These are phyloP conservation scores for Fragilariopsis cylindrus DNA, from an alignment of 108 stramenopile genomes.

Conservation along the genomic window DNA sequence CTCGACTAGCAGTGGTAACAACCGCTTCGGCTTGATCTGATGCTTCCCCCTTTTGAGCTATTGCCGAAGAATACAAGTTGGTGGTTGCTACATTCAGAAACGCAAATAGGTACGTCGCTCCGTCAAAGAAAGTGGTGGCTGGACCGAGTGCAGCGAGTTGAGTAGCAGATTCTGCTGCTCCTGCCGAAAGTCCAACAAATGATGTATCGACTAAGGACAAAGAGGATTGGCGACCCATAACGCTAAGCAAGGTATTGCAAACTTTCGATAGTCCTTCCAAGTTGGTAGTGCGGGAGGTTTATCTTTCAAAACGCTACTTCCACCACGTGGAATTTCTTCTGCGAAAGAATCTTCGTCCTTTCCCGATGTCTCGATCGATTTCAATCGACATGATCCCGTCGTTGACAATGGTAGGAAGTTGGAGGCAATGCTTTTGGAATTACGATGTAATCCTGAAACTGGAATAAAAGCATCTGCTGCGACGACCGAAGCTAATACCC, in stretches of 20 bases:
- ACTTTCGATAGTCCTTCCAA: conserved; percentile 50
- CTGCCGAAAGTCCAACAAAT: conserved; percentile 75
- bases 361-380: neutral
- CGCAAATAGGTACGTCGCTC: conserved; percentile 82
- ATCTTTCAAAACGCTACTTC: neutral
- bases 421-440: neutral
- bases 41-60: conserved; percentile 48
- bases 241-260: conserved; percentile 80
- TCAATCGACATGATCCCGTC: neutral
- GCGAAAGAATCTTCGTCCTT: neutral
- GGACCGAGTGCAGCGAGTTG: conserved; percentile 57
- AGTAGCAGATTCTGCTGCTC: conserved; percentile 40
- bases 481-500: conserved; percentile 5
- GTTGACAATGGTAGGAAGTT: neutral
- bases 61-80: conserved; percentile 78
- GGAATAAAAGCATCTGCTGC: conserved; percentile 20
- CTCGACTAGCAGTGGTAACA: conserved; percentile 68
- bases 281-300: conserved; percentile 59
- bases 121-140: conserved; percentile 87
- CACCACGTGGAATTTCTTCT: conserved; percentile 33
- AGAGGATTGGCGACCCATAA: conserved; percentile 85
- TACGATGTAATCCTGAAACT: neutral
- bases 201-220: conserved; percentile 81
- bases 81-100: conserved; percentile 91
- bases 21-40: conserved; percentile 63